Percentiles rank a stretch among this genome's conserved stretches.
phyloP scores from a whole-genome alignment of 208 protist genomes.

The Vickermania ingenoplastis region DNA sequence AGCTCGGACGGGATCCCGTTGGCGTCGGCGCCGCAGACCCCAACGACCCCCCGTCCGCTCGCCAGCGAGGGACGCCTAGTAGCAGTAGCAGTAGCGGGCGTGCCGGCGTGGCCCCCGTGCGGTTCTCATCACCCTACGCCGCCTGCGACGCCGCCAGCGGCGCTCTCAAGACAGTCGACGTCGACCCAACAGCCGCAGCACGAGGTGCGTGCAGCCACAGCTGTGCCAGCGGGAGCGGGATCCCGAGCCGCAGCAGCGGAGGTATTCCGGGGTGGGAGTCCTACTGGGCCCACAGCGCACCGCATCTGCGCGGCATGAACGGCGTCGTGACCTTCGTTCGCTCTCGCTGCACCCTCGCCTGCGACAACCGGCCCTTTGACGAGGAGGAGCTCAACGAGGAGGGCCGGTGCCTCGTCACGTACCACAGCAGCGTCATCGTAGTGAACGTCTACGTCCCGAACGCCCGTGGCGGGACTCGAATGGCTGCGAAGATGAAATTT shows the following conservation, averaged over 20 bases:
- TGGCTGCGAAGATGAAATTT: constrained; percentile 53
- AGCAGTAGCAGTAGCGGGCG: too few relatives aligned
- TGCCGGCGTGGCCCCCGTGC: not conserved
- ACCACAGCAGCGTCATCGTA: constrained; percentile 67
- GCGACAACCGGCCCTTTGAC: constrained; percentile 51
- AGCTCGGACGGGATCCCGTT: constrained; percentile 32
- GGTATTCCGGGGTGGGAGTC: constrained; percentile 73
- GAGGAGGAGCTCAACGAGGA: constrained; percentile 72
- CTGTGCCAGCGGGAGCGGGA: not conserved
- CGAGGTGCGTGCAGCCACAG: not conserved
- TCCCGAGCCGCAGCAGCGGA: constrained; percentile 3
- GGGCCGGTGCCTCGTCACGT: constrained; percentile 67
- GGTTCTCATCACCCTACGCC: not conserved
- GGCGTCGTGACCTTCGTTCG: constrained; percentile 78
- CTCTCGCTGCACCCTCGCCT: constrained; percentile 51
- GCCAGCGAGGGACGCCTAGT: constrained; percentile 2
- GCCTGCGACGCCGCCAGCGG: not conserved
- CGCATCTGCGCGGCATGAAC: constrained; percentile 71
- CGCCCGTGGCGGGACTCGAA: constrained; percentile 40
- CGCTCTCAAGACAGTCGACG: too few relatives aligned
- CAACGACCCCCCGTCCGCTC: constrained; percentile 2
- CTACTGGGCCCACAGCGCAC: constrained; percentile 69
- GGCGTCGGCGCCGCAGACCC: constrained; percentile 64
- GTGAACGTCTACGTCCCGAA: constrained; percentile 89
- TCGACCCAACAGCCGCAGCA: too few relatives aligned